These are phyloP conservation scores for Ephemerocybe angulata DNA, from an alignment of 768 basidiomycete genomes.

Conservation along the genomic window DNA sequence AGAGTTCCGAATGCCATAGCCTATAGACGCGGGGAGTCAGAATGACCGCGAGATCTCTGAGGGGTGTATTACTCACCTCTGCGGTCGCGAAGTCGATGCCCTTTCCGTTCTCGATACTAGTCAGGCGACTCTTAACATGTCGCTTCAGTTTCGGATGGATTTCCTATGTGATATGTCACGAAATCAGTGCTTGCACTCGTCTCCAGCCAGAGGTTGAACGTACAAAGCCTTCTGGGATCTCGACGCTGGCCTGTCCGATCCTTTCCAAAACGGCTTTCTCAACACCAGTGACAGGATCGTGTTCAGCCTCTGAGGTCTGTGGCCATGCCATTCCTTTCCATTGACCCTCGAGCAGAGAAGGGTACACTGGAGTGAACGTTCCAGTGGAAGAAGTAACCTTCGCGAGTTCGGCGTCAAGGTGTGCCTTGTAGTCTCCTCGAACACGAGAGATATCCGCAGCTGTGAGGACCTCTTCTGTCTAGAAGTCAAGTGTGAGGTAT, in stretches of 20 bases:
- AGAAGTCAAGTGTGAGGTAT: neutral
- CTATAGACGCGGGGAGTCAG: conserved; percentile 31
- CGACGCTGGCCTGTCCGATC: conserved; percentile 69
- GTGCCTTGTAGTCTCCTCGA: conserved; percentile 55
- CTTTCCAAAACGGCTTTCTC: conserved; percentile 43
- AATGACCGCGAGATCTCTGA: neutral
- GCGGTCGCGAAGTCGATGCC: conserved; percentile 89
- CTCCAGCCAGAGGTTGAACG: conserved; percentile 23
- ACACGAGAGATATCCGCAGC: conserved; percentile 44
- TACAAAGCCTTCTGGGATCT: conserved; percentile 58
- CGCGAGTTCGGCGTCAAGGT: conserved; percentile 61
- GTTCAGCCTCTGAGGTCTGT: conserved; percentile 45
- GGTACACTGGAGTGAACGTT: conserved; percentile 31
- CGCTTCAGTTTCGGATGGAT: conserved; percentile 75
- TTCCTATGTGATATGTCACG: conserved; percentile 41
- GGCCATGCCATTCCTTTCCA: conserved; percentile 74
- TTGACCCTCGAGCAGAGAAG: conserved; percentile 58
- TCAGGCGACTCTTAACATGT: conserved; percentile 75
- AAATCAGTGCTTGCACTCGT: conserved; percentile 34
- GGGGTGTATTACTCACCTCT: conserved; percentile 48
- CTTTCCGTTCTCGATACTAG: conserved; percentile 61
- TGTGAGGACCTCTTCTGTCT: conserved; percentile 54
- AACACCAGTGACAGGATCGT: conserved; percentile 68
- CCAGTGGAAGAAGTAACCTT: conserved; percentile 40
- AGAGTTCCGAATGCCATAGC: conserved; percentile 87